These are phyloP conservation scores for Neocallimastix lanati DNA, from an alignment of 192 early-diverging fungal genomes.

Conservation along the genomic window DNA sequence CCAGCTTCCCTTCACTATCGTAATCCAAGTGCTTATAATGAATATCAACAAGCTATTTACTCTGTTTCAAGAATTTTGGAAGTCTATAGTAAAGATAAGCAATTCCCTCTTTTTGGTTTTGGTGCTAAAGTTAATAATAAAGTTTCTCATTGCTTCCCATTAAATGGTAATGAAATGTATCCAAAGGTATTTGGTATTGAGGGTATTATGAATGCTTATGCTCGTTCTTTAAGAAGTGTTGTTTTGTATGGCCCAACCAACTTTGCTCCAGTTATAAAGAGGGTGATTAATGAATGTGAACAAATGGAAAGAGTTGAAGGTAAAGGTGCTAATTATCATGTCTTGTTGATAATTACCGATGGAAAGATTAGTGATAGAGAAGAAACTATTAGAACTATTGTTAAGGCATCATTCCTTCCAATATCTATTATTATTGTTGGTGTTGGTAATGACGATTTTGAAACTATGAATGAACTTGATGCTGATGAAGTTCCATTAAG, in stretches of 20 bases:
- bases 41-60: constrained; percentile 25
- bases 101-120: constrained; percentile 31
- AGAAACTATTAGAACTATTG: constrained; percentile 18
- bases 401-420: constrained; percentile 15
- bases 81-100: constrained; percentile 25
- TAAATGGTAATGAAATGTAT: constrained; percentile 19
- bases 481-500: constrained; percentile 14
- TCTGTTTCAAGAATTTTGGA: constrained; percentile 26
- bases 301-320: not conserved
- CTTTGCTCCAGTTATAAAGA: constrained; percentile 20
- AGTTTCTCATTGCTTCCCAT: constrained; percentile 21
- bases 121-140: constrained; percentile 17
- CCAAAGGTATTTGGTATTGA: constrained; percentile 30
- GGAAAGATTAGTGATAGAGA: constrained; percentile 10
- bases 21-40: constrained; percentile 11
- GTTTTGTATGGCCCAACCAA: constrained; percentile 29
- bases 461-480: constrained; percentile 26
- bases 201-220: constrained; percentile 23
- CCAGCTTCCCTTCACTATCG: constrained; percentile 26
- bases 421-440: constrained; percentile 36
- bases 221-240: constrained; percentile 11
- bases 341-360: constrained; percentile 1
- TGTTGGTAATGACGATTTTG: constrained; percentile 27
- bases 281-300: not conserved
- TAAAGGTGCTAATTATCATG: not conserved